Evolutionary conservation across 1,284 basidiomycete genomes (phyloP), one percentile per base, ranked within the genome.

Genomic region (Rhizoctonia solani): DNA sequence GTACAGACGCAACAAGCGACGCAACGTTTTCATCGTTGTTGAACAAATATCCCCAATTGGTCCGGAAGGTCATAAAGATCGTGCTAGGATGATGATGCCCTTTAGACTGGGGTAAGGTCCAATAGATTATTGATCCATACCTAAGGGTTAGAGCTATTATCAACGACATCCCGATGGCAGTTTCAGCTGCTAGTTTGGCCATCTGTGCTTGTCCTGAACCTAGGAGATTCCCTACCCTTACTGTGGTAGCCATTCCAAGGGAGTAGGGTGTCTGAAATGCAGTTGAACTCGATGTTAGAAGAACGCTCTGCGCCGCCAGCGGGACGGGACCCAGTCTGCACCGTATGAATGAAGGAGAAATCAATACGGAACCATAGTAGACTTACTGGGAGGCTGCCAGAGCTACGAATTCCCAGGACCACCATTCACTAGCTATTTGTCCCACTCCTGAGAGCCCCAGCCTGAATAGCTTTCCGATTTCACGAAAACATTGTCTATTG

Each of bases 381-480:
- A 14, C 44, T 30, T 46, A 69, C 49, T 55, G 50, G 34, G 53
- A 66, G 34, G 55, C 42, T 46, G 50, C 47, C 19, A 67, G 76
- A 52, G 80, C 82, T 53, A 90, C 79, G 2, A 92, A 80, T 74
- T 95, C 93, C 93, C 93, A 95, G 41, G 88, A 87, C 92, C 92
- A 95, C 93, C 93, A 95, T 74, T 95, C 93, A 8, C 67, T 55
- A 16, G 67, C 66, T 6, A 65, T 68, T 39, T 68, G 66, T 4
- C 88, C 85, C 23, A 92, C 86, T 25, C 93, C 91, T 4, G 89
- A 90, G 19, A 93, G 73, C 6, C 92, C 93, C 11, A 97, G 79
- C 34, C 83, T 84, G 1, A 88, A 81, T 30, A 95, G 79, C n/a
- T 91, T 82, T 6, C 89, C 87, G 1, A 95, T 79, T 69, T 85